A percentile compares a stretch with the other conserved stretches of the same genome.
Evolutionary conservation across 805 yeast genomes (phyloP).

Genomic region (Candida khao-thaluensis): DNA sequence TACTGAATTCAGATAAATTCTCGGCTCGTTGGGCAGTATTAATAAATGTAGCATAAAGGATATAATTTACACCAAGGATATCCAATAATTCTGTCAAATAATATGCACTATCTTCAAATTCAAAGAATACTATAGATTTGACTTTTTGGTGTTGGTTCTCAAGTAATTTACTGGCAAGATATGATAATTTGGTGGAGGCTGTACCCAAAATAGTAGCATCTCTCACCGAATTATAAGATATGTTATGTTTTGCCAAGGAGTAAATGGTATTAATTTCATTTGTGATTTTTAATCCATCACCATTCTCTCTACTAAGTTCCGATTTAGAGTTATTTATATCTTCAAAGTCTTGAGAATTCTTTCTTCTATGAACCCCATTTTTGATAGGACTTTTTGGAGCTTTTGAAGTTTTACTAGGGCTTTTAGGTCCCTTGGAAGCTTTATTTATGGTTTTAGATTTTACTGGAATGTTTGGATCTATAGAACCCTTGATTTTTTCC

Average conservation of each 20-base stretch:
- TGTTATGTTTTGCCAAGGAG: conserved; percentile 15
- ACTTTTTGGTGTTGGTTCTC: conserved; percentile 48
- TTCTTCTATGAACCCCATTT: conserved; percentile 3
- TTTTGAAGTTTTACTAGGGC: conserved; percentile 1
- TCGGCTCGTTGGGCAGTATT: conserved; percentile 49
- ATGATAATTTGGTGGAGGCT: conserved; percentile 62
- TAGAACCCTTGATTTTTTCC: conserved; percentile 11
- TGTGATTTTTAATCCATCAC: conserved; percentile 21
- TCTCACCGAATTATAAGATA: conserved; percentile 20
- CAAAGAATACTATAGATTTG: conserved; percentile 65
- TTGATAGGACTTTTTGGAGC: background rate
- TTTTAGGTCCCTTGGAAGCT: conserved; percentile 1
- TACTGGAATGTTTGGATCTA: background rate
- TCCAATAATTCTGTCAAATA: conserved; percentile 65
- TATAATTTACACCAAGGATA: conserved; percentile 56
- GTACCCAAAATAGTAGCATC: conserved; percentile 55
- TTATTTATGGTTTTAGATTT: no score
- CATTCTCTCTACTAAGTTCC: conserved; percentile 18
- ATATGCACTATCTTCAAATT: conserved; percentile 69
- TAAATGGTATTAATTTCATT: conserved; percentile 24
- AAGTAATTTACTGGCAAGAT: conserved; percentile 51
- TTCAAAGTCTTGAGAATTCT: conserved; percentile 4
- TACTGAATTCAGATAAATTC: conserved; percentile 51
- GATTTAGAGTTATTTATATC: conserved; percentile 9
- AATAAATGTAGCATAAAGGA: conserved; percentile 64